Evolutionary conservation across 2,329 filamentous ascomycete species (phyloP).

Genomic region (Beauveria sp.): DNA sequence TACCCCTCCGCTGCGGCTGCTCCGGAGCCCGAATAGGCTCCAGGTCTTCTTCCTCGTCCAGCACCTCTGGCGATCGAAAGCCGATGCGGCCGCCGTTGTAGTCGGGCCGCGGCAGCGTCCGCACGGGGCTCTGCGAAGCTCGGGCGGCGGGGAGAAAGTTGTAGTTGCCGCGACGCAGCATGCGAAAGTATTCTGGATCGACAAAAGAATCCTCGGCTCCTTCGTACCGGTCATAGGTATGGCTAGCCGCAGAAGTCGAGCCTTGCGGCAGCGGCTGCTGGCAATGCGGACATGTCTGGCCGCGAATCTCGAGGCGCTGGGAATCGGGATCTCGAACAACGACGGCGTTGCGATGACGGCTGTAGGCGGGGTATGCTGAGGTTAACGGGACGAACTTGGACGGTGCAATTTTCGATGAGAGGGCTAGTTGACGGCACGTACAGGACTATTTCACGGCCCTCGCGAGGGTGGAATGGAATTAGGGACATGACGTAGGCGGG

Average conservation of each 20-base stretch:
- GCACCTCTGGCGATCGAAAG: conserved; percentile 15
- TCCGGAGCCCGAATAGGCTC: neutral
- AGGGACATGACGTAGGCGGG: conserved; percentile 47
- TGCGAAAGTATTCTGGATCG: conserved; percentile 88
- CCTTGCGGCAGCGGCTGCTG: conserved; percentile 57
- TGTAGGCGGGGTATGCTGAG: conserved; percentile 27
- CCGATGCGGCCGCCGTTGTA: conserved; percentile 19
- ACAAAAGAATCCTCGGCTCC: conserved; percentile 60
- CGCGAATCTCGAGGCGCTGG: conserved; percentile 75
- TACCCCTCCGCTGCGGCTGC: conserved; percentile 26
- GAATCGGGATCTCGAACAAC: conserved; percentile 85
- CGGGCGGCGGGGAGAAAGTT: conserved; percentile 34
- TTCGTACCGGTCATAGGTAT: conserved; percentile 38
- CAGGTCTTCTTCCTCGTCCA: conserved; percentile 18
- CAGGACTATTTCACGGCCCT: conserved; percentile 74
- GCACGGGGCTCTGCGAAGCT: conserved; percentile 44
- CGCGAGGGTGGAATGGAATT: conserved; percentile 66
- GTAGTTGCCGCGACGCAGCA: conserved; percentile 59
- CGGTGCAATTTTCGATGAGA: neutral
- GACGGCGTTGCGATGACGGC: conserved; percentile 85
- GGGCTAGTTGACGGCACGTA: conserved; percentile 36
- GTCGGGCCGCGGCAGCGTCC: conserved; percentile 42
- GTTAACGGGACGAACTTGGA: neutral
- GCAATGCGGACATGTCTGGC: conserved; percentile 80
- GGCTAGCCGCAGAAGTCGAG: conserved; percentile 36